Evolutionary conservation across 257 asterid genomes (phyloP).

Genomic region (Thymus quinquecostatus): DNA sequence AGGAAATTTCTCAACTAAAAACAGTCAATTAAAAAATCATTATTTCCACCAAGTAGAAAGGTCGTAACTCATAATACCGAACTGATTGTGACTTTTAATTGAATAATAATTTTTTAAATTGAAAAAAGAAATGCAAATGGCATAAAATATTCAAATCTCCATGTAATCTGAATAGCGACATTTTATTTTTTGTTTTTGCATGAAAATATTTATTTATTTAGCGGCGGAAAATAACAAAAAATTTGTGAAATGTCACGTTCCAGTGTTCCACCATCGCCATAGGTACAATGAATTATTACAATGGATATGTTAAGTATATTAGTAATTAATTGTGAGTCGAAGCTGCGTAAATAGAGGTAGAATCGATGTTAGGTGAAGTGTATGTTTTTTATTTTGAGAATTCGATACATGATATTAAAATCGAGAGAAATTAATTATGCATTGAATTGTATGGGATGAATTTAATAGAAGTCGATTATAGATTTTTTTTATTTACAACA

Average conservation of each 20-base stretch:
- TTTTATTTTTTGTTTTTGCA: background rate
- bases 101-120: background rate
- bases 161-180: background rate
- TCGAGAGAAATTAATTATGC: too few species aligned
- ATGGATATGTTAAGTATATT: too few species aligned
- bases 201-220: background rate
- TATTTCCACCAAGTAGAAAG: background rate
- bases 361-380: too few species aligned
- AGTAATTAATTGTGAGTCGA: too few species aligned
- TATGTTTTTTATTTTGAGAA: too few species aligned
- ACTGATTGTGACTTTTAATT: background rate
- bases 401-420: too few species aligned
- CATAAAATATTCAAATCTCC: background rate
- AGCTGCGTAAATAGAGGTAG: too few species aligned
- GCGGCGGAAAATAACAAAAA: background rate
- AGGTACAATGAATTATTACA: background rate
- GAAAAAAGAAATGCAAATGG: background rate
- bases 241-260: background rate
- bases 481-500: too few species aligned
- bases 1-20: too few species aligned
- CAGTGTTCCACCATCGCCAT: background rate
- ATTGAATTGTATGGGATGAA: too few species aligned
- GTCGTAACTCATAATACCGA: background rate
- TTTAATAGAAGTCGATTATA: too few species aligned
- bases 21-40: background rate